phyloP scores from a whole-genome alignment of 2,329 filamentous ascomycete species.

The Aspergillus terreus region DNA sequence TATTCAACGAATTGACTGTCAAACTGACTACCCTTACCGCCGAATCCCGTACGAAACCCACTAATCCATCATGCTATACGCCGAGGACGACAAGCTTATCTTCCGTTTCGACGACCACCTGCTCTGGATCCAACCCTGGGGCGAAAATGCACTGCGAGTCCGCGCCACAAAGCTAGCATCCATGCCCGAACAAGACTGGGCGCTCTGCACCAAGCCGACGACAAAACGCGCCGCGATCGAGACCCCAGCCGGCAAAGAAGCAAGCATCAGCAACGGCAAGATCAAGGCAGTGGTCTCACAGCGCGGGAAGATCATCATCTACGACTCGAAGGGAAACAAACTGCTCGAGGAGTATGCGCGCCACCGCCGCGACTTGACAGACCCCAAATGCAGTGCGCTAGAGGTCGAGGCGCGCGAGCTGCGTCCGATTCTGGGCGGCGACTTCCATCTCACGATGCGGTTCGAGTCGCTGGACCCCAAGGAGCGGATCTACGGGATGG shows the following conservation, averaged over 20 bases:
- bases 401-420: conserved; percentile 58
- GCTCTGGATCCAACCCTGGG: conserved; percentile 39
- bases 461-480: conserved; percentile 54
- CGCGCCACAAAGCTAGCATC: conserved; percentile 35
- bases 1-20: background rate
- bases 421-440: conserved; percentile 49
- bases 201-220: conserved; percentile 24
- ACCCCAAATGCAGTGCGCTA: conserved; percentile 59
- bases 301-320: conserved; percentile 50
- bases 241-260: conserved; percentile 22
- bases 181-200: conserved; percentile 37
- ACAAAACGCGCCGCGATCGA: conserved; percentile 12
- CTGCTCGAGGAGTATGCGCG: conserved; percentile 55
- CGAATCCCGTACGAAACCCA: background rate
- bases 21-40: background rate
- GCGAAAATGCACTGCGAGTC: conserved; percentile 36
- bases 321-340: conserved; percentile 38
- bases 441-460: conserved; percentile 57
- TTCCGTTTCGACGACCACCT: conserved; percentile 37
- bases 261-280: conserved; percentile 47
- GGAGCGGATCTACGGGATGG: conserved; percentile 66
- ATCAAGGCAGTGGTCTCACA: conserved; percentile 47
- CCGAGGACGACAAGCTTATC: conserved; percentile 31
- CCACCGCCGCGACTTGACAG: conserved; percentile 47
- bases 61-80: conserved; percentile 26